Percentiles rank a stretch among this genome's conserved stretches.
Conservation (phyloP, 139 green algal species). For the Tetradesmus obliquus region DNA sequence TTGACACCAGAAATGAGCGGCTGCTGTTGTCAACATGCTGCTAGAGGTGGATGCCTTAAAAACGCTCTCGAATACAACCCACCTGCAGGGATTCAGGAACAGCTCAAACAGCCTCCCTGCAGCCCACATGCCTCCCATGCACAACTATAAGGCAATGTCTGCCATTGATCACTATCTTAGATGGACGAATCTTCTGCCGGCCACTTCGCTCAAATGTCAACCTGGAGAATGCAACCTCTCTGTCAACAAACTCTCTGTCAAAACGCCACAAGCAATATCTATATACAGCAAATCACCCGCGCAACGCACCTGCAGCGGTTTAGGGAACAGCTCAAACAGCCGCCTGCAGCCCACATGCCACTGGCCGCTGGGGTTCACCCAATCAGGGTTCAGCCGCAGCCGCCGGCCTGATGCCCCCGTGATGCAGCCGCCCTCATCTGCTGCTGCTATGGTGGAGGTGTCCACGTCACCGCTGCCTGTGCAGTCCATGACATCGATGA, state of each 20-base stretch:
- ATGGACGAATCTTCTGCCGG: too few relatives aligned
- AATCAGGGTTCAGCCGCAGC: constrained; percentile 78
- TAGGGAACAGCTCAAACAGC: constrained; percentile 82
- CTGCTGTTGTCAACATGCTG: too few relatives aligned
- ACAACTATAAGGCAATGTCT: too few relatives aligned
- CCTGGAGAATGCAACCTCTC: neutral
- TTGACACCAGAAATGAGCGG: too few relatives aligned
- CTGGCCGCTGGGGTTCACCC: constrained; percentile 87
- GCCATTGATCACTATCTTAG: too few relatives aligned
- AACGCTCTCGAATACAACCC: too few relatives aligned
- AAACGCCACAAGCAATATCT: neutral
- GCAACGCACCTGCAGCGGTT: constrained; percentile 52
- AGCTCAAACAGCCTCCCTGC: too few relatives aligned
- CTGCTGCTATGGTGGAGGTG: constrained; percentile 71
- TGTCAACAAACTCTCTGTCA: too few relatives aligned
- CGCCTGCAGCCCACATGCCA: constrained; percentile 88
- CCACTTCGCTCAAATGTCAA: neutral
- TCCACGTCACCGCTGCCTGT: constrained; percentile 93
- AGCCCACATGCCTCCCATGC: too few relatives aligned
- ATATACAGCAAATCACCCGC: neutral
- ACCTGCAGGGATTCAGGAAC: too few relatives aligned
- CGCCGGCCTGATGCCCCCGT: constrained; percentile 60
- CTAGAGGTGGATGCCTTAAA: too few relatives aligned
- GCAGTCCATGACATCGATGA: constrained; percentile 86
- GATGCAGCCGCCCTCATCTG: constrained; percentile 77